Evolutionary conservation across 148 eudicot species (phyloP).

Genomic region (Vaccinium corymbosum): DNA sequence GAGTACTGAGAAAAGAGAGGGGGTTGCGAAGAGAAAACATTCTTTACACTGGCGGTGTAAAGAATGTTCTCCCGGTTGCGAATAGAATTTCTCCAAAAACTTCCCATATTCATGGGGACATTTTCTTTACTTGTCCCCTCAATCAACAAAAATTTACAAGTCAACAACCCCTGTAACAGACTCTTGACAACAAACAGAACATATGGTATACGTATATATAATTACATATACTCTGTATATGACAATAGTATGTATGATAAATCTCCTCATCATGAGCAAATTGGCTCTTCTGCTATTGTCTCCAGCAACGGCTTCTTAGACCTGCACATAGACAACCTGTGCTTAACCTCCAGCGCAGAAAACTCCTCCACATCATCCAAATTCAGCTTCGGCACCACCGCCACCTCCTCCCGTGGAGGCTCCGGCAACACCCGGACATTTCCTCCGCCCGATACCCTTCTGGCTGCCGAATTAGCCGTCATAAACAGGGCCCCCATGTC

Average conservation of each 20-base stretch:
- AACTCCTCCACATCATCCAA: conserved; percentile 55
- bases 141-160: neutral
- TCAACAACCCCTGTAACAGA: neutral
- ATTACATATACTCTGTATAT: neutral
- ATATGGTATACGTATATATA: neutral
- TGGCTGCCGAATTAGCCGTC: conserved; percentile 43
- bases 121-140: neutral
- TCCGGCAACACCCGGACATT: conserved; percentile 61
- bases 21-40: too few relatives aligned
- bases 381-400: conserved; percentile 30
- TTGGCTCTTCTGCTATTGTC: conserved; percentile 83
- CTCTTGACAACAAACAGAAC: neutral
- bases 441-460: conserved; percentile 26
- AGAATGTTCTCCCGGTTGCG: too few relatives aligned
- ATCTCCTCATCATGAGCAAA: conserved; percentile 27
- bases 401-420: neutral
- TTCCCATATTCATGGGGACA: neutral
- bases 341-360: conserved; percentile 45
- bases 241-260: too few relatives aligned
- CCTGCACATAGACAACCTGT: conserved; percentile 52
- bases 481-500: conserved; percentile 69
- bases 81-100: neutral
- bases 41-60: too few relatives aligned
- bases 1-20: too few relatives aligned
- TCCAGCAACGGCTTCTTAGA: conserved; percentile 87